phyloP scores from a whole-genome alignment of 257 asterid species.

The Solanum arcanum region DNA sequence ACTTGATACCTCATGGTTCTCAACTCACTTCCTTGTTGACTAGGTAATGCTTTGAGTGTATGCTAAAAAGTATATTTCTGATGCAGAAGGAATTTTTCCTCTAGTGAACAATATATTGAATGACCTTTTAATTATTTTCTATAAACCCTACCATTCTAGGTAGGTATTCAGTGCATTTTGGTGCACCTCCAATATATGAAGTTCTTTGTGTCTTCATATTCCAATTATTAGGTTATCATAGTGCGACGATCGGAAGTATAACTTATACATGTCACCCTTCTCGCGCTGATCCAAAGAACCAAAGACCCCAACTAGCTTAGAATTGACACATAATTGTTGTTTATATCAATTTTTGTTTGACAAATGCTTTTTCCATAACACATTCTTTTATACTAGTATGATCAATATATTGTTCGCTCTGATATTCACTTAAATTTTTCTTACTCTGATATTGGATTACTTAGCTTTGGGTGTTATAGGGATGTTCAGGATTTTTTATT shows the following conservation, averaged over 20 bases:
- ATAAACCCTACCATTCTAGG: not conserved
- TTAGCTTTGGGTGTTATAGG: too few relatives aligned
- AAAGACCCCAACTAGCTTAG: not conserved
- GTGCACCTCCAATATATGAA: not conserved
- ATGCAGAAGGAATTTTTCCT: not conserved
- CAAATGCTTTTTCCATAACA: too few relatives aligned
- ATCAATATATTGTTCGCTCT: too few relatives aligned
- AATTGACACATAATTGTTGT: too few relatives aligned
- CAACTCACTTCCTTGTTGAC: not conserved
- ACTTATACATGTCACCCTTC: not conserved
- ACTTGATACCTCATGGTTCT: not conserved
- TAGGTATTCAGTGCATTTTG: not conserved
- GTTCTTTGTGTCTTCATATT: not conserved
- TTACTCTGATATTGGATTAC: too few relatives aligned
- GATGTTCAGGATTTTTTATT: too few relatives aligned
- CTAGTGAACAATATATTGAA: not conserved
- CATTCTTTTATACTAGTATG: too few relatives aligned
- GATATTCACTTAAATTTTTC: too few relatives aligned
- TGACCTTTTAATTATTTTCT: not conserved
- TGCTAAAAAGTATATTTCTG: not conserved
- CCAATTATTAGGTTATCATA: not conserved
- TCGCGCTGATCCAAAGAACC: not conserved
- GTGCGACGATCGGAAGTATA: too few relatives aligned
- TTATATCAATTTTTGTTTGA: too few relatives aligned
- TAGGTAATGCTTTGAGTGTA: not conserved